Evolutionary conservation across 2,329 filamentous ascomycete genomes (phyloP), one percentile per base, ranked within the genome.

Genomic region (Neophaeococcomyces aloes): DNA sequence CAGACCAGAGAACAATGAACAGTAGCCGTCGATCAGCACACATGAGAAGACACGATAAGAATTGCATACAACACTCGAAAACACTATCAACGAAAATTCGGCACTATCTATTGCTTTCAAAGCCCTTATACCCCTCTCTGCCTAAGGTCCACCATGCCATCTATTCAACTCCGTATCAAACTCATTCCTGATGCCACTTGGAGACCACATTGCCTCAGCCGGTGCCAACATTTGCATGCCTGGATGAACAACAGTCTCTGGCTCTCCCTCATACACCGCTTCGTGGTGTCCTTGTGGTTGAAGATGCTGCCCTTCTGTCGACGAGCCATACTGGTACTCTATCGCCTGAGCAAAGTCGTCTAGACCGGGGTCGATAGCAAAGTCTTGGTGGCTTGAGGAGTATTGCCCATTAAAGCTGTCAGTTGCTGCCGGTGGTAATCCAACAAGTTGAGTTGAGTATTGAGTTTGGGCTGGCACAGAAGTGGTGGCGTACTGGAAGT

Each of bases 181-280:
- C 19, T 50, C 53, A 10, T 37, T 46, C 3, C 53, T 49, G 6
- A 46, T 41, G 18, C 17, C 45, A 23, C 27, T 15, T 11, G 51
- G 47, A 21, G 40, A 43, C 55, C 64, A 66, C 29, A 54, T 39
- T 52, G 61, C 57, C 52, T 60, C 53, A 31, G 55, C 45, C 48
- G 60, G 55, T 56, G 63, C 47, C 53, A 60, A 44, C 31, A 61
- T 56, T 44, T 67, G 56, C 42, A 59, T 43, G 6, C 50, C 54
- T 7, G 53, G 52, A 56, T 56, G 51, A 53, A 35, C 14, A 10
- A 21, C 30, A 13, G 30, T 17, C 31, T 42, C 30, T 23, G 7
- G 10, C 8, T 29, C 30, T 23, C 29, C 30, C n/a, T 42, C 39
- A 23, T 42, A 42, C 30, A 11, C 17, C 11, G 5, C 3, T n/a